These are phyloP conservation scores for Hordeum pubiflorum DNA, from an alignment of 202 grass and related monocot genomes.

Conservation along the genomic window DNA sequence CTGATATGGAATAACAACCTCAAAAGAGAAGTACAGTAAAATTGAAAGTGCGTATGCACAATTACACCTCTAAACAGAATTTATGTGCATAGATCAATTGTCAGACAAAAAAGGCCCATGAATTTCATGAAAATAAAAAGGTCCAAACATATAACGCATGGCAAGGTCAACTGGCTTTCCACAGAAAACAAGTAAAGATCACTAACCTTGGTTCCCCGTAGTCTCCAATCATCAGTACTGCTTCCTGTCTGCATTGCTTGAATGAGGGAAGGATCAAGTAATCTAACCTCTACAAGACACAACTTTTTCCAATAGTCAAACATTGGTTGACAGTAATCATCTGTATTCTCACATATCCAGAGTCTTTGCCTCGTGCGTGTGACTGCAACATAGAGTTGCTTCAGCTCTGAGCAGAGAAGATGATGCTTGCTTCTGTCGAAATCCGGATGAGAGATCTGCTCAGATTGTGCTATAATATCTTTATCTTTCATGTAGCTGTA, in stretches of 20 bases:
- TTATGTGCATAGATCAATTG: not conserved
- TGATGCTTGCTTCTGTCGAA: conserved; percentile 55
- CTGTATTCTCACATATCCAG: conserved; percentile 78
- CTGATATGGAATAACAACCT: not conserved
- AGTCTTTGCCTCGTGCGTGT: conserved; percentile 77
- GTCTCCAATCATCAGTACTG: conserved; percentile 66
- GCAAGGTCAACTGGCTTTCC: not conserved
- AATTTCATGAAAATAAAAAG: not conserved
- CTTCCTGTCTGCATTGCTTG: conserved; percentile 61
- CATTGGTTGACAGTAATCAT: conserved; percentile 62
- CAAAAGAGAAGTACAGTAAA: not conserved
- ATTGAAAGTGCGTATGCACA: not conserved
- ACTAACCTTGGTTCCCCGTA: conserved; percentile 65
- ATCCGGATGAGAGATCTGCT: conserved; percentile 34
- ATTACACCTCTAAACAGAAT: not conserved
- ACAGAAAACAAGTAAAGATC: conserved; percentile 7
- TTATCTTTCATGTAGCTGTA: conserved; percentile 62
- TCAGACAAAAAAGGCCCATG: not conserved
- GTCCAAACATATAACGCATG: not conserved
- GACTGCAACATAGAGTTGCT: conserved; percentile 92
- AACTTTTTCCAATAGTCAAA: conserved; percentile 89
- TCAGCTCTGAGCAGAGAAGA: conserved; percentile 89
- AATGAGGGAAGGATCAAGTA: conserved; percentile 55
- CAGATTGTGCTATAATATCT: conserved; percentile 30
- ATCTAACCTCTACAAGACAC: conserved; percentile 64